Base-by-base conservation (phyloP, 2,329 filamentous ascomycete species). In the Alternaria sp. region DNA sequence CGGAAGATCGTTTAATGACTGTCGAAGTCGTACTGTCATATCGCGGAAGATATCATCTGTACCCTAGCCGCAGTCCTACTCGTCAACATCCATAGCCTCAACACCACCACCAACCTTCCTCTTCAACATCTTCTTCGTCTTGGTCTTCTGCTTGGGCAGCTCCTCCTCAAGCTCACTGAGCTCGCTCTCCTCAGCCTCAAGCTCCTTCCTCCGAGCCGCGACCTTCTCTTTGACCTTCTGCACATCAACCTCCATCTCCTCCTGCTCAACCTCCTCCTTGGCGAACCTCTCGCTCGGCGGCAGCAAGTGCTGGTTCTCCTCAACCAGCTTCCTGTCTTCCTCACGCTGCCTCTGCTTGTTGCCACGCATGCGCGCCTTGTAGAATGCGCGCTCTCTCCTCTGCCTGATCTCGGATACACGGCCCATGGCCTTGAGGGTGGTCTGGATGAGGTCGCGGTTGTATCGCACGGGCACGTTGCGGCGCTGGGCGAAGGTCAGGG, bases 401-500 rank as follows among this genome's bases (percentile, higher is more conserved):
- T 88, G 82, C 58, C 93, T 87, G 82, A 98, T 95, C 85, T 97
- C 94, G 74, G 88, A 86, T 74, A 98, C 90, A 68, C 95, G 88
- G 82, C 93, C 87, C 93, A 99, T 99, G 71, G 94, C 95, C 79
- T 91, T 89, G 81, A 98, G 86, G 15, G 96, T 98, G 77, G 91
- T 93, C 73, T 88, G 87, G 68, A 97, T 89, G 69, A 97, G 89
- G 73, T 97, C 93, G 81, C 96, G 91, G 88, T 97, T 93, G 89
- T 99, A 99, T 79, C 95, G 93, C 66, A 96, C 89, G 70, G 96
- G 96, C 30, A 96, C 89, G 86, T 99, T 97, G 85, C 96, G 92
- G 78, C 93, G 91, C 71, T 93, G 92, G 67, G 93, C 91, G 83
- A 98, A 97, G 77, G 93, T 91, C 65, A 99, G 90, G 30, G 95